phyloP scores from a whole-genome alignment of 1,284 basidiomycete species.

The Cerioporus squamosus region DNA sequence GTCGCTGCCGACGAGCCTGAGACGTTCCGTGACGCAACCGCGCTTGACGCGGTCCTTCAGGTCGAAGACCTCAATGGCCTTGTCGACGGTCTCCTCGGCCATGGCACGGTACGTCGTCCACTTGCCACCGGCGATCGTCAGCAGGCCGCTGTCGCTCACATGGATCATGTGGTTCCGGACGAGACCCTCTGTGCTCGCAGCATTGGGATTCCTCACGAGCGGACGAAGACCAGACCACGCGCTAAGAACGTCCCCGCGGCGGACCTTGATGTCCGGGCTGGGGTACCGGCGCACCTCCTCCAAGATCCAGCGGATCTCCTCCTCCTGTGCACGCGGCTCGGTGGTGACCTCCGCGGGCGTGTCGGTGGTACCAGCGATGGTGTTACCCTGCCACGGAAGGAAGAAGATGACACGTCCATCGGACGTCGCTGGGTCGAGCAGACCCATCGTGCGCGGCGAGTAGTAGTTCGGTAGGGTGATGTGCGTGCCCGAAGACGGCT shows the following conservation, averaged over 20 bases:
- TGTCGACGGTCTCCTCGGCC: slow-evolving; percentile 95
- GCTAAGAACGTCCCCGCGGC: slow-evolving; percentile 95
- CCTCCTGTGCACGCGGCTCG: slow-evolving; percentile 87
- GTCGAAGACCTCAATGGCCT: slow-evolving; percentile 81
- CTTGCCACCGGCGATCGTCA: slow-evolving; percentile 97
- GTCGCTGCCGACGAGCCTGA: slow-evolving; percentile 92
- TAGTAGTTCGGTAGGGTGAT: slow-evolving; percentile 98
- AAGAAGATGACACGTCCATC: slow-evolving; percentile 99
- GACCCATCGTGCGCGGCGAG: slow-evolving; percentile 92
- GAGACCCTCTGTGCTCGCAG: slow-evolving; percentile 82
- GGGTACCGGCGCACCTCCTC: slow-evolving; percentile 93
- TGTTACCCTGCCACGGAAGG: slow-evolving; percentile 98
- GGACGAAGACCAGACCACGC: slow-evolving; percentile 95
- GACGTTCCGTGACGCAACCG: slow-evolving; percentile 80
- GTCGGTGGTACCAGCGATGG: slow-evolving; percentile 97
- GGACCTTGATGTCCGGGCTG: slow-evolving; percentile 90
- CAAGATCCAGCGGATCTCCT: slow-evolving; percentile 96
- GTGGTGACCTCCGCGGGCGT: slow-evolving; percentile 78
- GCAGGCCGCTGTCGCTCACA: slow-evolving; percentile 78
- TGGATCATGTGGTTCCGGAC: slow-evolving; percentile 97
- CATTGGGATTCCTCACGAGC: slow-evolving; percentile 84
- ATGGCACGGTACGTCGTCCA: slow-evolving; percentile 99
- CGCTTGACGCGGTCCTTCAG: slow-evolving; percentile 60
- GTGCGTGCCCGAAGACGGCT: slow-evolving; percentile 92
- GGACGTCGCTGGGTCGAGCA: slow-evolving; percentile 94